Conservation (phyloP, 2,329 filamentous ascomycete genomes). For the Alternaria burnsii region DNA sequence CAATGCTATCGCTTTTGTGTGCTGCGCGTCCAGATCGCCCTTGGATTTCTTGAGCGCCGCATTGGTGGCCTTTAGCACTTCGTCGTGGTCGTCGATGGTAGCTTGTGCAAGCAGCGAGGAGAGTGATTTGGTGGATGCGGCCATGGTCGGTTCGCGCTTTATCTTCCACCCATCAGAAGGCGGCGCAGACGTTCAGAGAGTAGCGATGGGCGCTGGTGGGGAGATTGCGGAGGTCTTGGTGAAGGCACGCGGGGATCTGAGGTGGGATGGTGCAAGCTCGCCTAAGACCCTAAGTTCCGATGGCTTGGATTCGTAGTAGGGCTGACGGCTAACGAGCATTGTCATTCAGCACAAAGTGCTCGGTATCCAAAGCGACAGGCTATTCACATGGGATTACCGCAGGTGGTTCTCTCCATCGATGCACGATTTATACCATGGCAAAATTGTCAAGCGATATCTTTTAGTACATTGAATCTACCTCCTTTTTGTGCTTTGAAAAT, state of each 20-base stretch:
- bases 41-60: slow-evolving; percentile 66
- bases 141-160: slow-evolving; percentile 42
- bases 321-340: slow-evolving; percentile 9
- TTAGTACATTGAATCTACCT: neutral
- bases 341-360: neutral
- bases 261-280: slow-evolving; percentile 39
- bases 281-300: slow-evolving; percentile 30
- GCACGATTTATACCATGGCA: neutral
- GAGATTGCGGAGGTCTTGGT: slow-evolving; percentile 33
- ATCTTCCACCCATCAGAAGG: slow-evolving; percentile 36
- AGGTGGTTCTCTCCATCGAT: neutral
- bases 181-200: slow-evolving; percentile 1
- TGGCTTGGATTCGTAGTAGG: slow-evolving; percentile 11
- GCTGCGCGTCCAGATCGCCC: slow-evolving; percentile 67
- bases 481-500: neutral
- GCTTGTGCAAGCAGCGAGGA: slow-evolving; percentile 65
- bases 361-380: neutral
- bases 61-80: slow-evolving; percentile 73
- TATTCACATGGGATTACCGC: neutral
- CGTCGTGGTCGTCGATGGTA: slow-evolving; percentile 74
- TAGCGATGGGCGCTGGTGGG: slow-evolving; percentile 21
- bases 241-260: slow-evolving; percentile 39
- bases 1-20: slow-evolving; percentile 76
- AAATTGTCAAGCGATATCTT: neutral
- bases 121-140: slow-evolving; percentile 57